Conservation (phyloP, 2,329 filamentous ascomycete species). For the Aspergillus terreus region DNA sequence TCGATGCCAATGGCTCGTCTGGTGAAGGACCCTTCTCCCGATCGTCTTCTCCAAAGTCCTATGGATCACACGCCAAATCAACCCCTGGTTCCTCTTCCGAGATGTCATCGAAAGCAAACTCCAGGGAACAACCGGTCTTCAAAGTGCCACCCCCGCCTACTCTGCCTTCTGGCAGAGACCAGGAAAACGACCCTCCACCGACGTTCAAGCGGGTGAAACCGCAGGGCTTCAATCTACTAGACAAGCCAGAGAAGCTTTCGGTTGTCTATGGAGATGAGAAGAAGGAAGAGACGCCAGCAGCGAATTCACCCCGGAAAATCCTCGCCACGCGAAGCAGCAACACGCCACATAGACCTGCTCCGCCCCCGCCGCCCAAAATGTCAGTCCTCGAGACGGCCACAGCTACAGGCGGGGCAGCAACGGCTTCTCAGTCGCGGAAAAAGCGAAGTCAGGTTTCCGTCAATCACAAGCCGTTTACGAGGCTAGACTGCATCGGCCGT, state of each 20-base stretch:
- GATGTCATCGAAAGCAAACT: conserved; percentile 35
- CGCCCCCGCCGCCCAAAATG: conserved; percentile 92
- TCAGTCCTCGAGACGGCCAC: conserved; percentile 90
- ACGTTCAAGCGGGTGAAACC: conserved; percentile 63
- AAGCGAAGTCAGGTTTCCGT: conserved; percentile 80
- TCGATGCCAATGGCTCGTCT: conserved; percentile 17
- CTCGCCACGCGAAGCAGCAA: conserved; percentile 57
- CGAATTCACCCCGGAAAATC: conserved; percentile 43
- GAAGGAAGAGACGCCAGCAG: conserved; percentile 43
- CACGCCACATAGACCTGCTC: conserved; percentile 74
- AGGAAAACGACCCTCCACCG: conserved; percentile 77
- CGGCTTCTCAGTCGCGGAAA: conserved; percentile 67
- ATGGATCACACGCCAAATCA: conserved; percentile 34
- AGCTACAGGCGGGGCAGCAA: conserved; percentile 72
- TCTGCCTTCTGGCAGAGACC: conserved; percentile 65
- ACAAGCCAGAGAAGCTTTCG: conserved; percentile 55
- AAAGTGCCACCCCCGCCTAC: conserved; percentile 55
- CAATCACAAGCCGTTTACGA: conserved; percentile 86
- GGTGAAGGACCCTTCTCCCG: conserved; percentile 30
- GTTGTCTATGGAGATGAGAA: conserved; percentile 48
- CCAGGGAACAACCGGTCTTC: conserved; percentile 53
- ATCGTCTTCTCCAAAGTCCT: conserved; percentile 32
- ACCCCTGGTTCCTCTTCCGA: conserved; percentile 42
- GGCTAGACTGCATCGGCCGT: conserved; percentile 84
- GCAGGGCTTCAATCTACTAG: conserved; percentile 51